Evolutionary conservation across 176 grass and related monocot species (phyloP), one percentile per base, ranked within the genome.

Genomic region (Paspalum notatum): DNA sequence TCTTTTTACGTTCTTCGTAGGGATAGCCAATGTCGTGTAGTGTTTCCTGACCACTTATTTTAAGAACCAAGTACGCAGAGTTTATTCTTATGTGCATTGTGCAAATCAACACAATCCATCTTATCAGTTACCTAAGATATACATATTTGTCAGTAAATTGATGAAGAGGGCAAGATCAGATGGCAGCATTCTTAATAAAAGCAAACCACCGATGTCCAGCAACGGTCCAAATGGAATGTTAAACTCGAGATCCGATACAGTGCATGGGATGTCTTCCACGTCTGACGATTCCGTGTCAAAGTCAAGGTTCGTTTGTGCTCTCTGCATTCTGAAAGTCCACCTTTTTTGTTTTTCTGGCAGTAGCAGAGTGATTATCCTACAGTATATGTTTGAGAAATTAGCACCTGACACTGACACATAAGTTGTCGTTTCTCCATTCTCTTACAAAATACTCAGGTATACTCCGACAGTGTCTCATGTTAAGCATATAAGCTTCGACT

Each of bases 101-200:
- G 39, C 49, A 66, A 50, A 47, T 65, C n/a, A 78, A 22, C 46
- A 71, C 55, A 75, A 24, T 61, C 18, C 41, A 75, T 83, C 38
- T 75, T 79, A 66, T 52, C 51, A 68, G 54, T 84, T 77, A 66
- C 26, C 54, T 57, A 67, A 63, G 8, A 68, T 62, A 55, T 79
- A 84, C 82, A 84, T 91, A 48, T 81, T 83, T 87, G 27, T 82
- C 76, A 99, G 96, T 82, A 91, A 86, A 82, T 73, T 85, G 63
- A 88, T 95, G 45, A 99, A 93, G 94, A 93, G 87, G 79, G 79
- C 89, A 68, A 78, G 84, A 79, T 99, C 96, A 46, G 96, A 95
- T 84, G 96, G 96, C 65, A 95, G 83, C 77, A 93, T 95, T 86
- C 84, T 89, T 86, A 61, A 12, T 58, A 79, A 83, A 43, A 94